Percentiles rank a stretch among this genome's conserved stretches.
These are phyloP conservation scores for Apophysomyces trapeziformis DNA, from an alignment of 371 early-diverging fungal species.

Conservation along the genomic window DNA sequence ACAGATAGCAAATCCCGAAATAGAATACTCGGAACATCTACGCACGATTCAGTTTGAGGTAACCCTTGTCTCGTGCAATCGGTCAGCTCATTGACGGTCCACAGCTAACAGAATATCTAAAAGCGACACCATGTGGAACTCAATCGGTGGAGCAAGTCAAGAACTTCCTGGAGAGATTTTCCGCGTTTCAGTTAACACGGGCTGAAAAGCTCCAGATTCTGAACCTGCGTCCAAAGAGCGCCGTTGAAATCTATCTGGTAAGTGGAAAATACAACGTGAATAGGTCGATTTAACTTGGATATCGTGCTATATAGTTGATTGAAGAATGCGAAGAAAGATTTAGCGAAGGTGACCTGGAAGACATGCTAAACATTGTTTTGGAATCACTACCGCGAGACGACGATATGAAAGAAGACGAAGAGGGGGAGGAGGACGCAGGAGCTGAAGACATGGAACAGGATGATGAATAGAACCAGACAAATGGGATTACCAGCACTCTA, in stretches of 20 bases:
- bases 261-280: not conserved
- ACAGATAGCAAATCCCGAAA: slow-evolving; percentile 25
- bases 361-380: slow-evolving; percentile 41
- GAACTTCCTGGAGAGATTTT: slow-evolving; percentile 37
- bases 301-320: slow-evolving; percentile 46
- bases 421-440: slow-evolving; percentile 34
- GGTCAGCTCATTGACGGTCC: not conserved
- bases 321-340: slow-evolving; percentile 72
- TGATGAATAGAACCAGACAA: not conserved
- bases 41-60: slow-evolving; percentile 68
- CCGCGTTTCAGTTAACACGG: slow-evolving; percentile 53
- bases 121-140: slow-evolving; percentile 49
- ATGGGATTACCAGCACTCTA: not conserved
- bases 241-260: slow-evolving; percentile 67
- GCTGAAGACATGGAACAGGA: slow-evolving; percentile 15
- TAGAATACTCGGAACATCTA: slow-evolving; percentile 61
- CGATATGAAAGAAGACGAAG: slow-evolving; percentile 47
- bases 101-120: slow-evolving; percentile 55
- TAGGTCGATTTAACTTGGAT: not conserved
- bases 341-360: slow-evolving; percentile 48
- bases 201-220: slow-evolving; percentile 68
- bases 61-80: slow-evolving; percentile 9
- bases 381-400: slow-evolving; percentile 50
- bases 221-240: slow-evolving; percentile 59
- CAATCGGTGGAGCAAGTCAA: slow-evolving; percentile 56